These are phyloP conservation scores for Pseudogymnoascus sp. DNA, from an alignment of 2,329 filamentous ascomycete genomes.

Conservation along the genomic window DNA sequence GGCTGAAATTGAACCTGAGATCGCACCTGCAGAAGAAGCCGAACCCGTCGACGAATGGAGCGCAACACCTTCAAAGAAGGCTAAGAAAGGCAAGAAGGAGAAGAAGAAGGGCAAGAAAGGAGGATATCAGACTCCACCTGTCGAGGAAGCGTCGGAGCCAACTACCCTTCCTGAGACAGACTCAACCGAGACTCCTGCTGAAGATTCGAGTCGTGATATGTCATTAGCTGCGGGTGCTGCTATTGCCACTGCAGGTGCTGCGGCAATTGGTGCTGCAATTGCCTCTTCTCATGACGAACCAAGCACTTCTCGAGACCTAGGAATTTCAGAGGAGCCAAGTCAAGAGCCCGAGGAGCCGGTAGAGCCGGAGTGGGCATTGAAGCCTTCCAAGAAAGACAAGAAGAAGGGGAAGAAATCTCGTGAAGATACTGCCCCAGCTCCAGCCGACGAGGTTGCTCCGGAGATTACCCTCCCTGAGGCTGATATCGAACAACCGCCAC, in stretches of 20 bases:
- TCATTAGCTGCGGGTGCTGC: not conserved
- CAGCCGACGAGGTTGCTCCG: not conserved
- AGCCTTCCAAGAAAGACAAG: conserved; percentile 10
- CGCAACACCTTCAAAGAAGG: conserved; percentile 11
- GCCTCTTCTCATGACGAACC: not conserved
- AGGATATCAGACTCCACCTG: not conserved
- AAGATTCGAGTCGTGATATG: conserved; percentile 32
- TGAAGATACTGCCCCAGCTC: not conserved
- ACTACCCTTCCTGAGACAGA: not conserved
- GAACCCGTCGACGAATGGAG: not conserved
- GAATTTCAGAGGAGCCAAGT: not conserved
- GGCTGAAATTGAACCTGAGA: not conserved
- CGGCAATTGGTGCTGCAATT: not conserved
- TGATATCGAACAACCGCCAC: not conserved
- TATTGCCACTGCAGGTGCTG: not conserved
- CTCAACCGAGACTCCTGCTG: not conserved
- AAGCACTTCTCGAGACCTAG: conserved; percentile 14
- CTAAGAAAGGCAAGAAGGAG: conserved; percentile 32
- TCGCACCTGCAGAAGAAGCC: not conserved
- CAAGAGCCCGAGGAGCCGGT: conserved; percentile 22
- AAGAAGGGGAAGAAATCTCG: conserved; percentile 9
- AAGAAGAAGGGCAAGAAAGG: not conserved
- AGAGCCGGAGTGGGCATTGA: not conserved
- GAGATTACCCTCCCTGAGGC: not conserved
- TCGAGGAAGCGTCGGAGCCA: not conserved